A percentile compares a stretch with the other conserved stretches of the same genome.
Evolutionary conservation across 2,329 filamentous ascomycete genomes (phyloP).

Genomic region (Akanthomyces uredinophilus): DNA sequence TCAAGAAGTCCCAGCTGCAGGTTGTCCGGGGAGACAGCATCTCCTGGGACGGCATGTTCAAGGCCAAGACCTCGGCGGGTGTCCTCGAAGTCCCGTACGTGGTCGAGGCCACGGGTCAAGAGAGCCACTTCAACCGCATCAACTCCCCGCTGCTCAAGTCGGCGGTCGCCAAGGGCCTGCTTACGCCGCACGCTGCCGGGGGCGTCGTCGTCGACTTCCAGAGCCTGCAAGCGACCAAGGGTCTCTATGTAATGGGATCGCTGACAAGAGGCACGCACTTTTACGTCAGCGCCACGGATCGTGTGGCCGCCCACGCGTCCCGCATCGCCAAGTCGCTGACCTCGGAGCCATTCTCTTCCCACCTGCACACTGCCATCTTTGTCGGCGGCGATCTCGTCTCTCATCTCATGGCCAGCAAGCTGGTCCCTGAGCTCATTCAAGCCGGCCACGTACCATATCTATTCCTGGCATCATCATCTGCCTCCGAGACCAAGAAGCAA

Average conservation of each 20-base stretch:
- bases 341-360: not conserved
- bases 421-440: slow-evolving; percentile 6
- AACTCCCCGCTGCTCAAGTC: slow-evolving; percentile 5
- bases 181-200: slow-evolving; percentile 8
- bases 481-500: not conserved
- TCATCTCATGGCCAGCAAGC: slow-evolving; percentile 8
- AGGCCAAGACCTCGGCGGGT: slow-evolving; percentile 7
- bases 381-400: slow-evolving; percentile 5
- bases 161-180: slow-evolving; percentile 1
- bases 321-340: slow-evolving; percentile 11
- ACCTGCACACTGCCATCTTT: slow-evolving; percentile 7
- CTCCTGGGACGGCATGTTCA: slow-evolving; percentile 3
- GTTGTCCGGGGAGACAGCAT: slow-evolving; percentile 5
- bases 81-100: not conserved
- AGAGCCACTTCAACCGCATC: slow-evolving; percentile 6
- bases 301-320: slow-evolving; percentile 12
- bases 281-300: slow-evolving; percentile 12
- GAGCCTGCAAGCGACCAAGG: not conserved
- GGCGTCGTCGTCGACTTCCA: slow-evolving; percentile 11
- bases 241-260: slow-evolving; percentile 11
- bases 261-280: slow-evolving; percentile 13
- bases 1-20: slow-evolving; percentile 1
- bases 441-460: slow-evolving; percentile 11
- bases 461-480: not conserved
- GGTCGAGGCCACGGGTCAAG: slow-evolving; percentile 9